Percentiles rank a stretch among this genome's conserved stretches.
These are phyloP conservation scores for Fusarium sp. DNA, from an alignment of 2,329 filamentous ascomycete genomes.

Conservation along the genomic window DNA sequence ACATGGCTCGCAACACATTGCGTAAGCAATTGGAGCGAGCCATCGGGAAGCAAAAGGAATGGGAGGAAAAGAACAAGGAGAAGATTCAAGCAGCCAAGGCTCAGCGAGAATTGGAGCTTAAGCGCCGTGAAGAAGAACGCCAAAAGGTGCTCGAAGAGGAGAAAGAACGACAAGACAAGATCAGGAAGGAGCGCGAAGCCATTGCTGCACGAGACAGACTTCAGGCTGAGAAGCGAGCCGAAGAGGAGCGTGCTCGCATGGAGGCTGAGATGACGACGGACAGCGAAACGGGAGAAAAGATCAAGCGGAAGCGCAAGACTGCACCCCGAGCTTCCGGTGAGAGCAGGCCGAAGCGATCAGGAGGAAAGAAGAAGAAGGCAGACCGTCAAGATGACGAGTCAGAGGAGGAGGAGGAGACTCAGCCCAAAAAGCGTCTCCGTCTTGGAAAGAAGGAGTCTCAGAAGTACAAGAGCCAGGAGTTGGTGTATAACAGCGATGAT, in stretches of 20 bases:
- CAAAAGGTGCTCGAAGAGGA: conserved; percentile 76
- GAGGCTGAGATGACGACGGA: conserved; percentile 87
- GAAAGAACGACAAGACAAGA: conserved; percentile 80
- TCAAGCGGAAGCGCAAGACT: conserved; percentile 80
- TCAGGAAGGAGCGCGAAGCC: conserved; percentile 85
- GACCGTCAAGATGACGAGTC: conserved; percentile 59
- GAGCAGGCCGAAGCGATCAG: conserved; percentile 59
- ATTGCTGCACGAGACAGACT: conserved; percentile 82
- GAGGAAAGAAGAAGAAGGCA: conserved; percentile 61
- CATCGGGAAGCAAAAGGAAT: conserved; percentile 86
- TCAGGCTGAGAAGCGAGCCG: conserved; percentile 72
- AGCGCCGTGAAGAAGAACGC: conserved; percentile 81
- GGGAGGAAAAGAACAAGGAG: conserved; percentile 91
- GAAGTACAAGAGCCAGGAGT: conserved; percentile 90
- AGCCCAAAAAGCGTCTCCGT: conserved; percentile 72
- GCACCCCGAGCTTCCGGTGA: conserved; percentile 54
- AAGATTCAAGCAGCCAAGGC: conserved; percentile 86
- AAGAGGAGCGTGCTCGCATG: conserved; percentile 48
- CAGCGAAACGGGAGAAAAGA: conserved; percentile 82
- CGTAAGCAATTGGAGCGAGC: conserved; percentile 90
- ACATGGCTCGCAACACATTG: conserved; percentile 97
- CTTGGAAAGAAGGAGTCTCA: conserved; percentile 61
- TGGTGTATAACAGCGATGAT: conserved; percentile 82
- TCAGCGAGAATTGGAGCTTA: conserved; percentile 83
- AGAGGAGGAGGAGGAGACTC: conserved; percentile 55